phyloP scores from a whole-genome alignment of 2,329 filamentous ascomycete species.

The Aspergillus luchuensis region DNA sequence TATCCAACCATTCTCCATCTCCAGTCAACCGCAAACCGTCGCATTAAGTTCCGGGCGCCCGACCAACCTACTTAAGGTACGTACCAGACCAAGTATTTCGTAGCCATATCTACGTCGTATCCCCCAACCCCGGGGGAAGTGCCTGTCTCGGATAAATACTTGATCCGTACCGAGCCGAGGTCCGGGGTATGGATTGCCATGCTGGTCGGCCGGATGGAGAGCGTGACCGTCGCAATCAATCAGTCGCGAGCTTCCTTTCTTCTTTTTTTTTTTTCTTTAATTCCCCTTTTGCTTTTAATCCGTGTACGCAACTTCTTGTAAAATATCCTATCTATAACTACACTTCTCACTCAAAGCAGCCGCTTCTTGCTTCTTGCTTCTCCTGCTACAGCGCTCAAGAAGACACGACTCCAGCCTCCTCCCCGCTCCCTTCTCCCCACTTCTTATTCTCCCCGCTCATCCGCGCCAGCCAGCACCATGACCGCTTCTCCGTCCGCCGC shows the following conservation, averaged over 20 bases:
- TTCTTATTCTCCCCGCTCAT: slow-evolving; percentile 10
- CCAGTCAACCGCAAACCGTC: no score
- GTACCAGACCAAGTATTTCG: no score
- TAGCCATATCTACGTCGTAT: no score
- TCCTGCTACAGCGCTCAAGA: neutral
- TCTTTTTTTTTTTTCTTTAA: neutral
- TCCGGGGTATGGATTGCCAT: slow-evolving; percentile 2
- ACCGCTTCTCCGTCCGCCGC: slow-evolving; percentile 33
- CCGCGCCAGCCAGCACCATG: slow-evolving; percentile 29
- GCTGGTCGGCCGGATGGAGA: neutral
- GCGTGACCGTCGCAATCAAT: neutral
- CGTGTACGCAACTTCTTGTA: neutral
- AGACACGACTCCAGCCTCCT: neutral
- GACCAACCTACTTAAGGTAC: no score
- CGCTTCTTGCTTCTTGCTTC: neutral
- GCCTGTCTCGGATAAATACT: neutral
- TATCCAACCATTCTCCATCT: no score
- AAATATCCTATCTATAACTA: neutral
- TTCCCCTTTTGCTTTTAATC: neutral
- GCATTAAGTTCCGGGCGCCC: no score
- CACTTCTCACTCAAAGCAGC: neutral
- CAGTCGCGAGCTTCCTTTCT: neutral
- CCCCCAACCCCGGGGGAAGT: no score
- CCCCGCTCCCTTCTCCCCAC: neutral
- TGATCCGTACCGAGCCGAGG: slow-evolving; percentile 32